A percentile compares a stretch with the other conserved stretches of the same genome.
Evolutionary conservation across 163 green algal genomes (phyloP).

Genomic region (Chlamydomonas reinhardtii): DNA sequence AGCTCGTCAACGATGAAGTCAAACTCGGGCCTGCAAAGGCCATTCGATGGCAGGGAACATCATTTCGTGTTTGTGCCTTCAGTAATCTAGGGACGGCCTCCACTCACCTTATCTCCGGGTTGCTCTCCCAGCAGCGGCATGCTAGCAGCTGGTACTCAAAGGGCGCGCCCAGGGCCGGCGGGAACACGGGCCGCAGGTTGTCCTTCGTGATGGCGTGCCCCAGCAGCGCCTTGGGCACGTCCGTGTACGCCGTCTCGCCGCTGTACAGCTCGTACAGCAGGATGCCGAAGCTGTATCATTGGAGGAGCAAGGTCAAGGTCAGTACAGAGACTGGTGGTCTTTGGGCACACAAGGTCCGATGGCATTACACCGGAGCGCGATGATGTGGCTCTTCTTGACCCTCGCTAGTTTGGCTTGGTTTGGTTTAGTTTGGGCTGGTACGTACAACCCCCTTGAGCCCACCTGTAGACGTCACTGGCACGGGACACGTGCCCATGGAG

Average conservation of each 20-base stretch:
- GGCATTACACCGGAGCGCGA: too few relatives aligned
- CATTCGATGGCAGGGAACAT: too few relatives aligned
- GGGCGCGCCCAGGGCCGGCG: slow-evolving; percentile 33
- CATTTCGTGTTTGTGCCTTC: too few relatives aligned
- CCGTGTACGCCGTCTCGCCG: slow-evolving; percentile 5
- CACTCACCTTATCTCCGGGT: slow-evolving; percentile 50
- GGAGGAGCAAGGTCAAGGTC: too few relatives aligned
- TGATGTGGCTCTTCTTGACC: too few relatives aligned
- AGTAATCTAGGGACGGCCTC: too few relatives aligned
- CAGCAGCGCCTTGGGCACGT: slow-evolving; percentile 54
- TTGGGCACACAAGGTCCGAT: too few relatives aligned
- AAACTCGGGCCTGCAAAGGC: slow-evolving; percentile 50
- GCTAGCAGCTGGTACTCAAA: slow-evolving; percentile 68
- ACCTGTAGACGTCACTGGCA: slow-evolving; percentile 36
- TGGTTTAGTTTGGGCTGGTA: too few relatives aligned
- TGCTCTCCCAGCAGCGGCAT: slow-evolving; percentile 68
- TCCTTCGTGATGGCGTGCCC: slow-evolving; percentile 57
- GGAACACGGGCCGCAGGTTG: slow-evolving; percentile 60
- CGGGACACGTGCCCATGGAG: slow-evolving; percentile 54
- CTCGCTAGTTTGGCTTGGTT: too few relatives aligned
- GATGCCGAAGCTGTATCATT: slow-evolving; percentile 66
- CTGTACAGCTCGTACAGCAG: slow-evolving; percentile 67
- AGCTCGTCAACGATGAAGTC: slow-evolving; percentile 58
- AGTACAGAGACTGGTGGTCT: too few relatives aligned
- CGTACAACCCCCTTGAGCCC: too few relatives aligned